These are phyloP conservation scores for Tricladium varicosporioides DNA, from an alignment of 2,329 filamentous ascomycete species.

Conservation along the genomic window DNA sequence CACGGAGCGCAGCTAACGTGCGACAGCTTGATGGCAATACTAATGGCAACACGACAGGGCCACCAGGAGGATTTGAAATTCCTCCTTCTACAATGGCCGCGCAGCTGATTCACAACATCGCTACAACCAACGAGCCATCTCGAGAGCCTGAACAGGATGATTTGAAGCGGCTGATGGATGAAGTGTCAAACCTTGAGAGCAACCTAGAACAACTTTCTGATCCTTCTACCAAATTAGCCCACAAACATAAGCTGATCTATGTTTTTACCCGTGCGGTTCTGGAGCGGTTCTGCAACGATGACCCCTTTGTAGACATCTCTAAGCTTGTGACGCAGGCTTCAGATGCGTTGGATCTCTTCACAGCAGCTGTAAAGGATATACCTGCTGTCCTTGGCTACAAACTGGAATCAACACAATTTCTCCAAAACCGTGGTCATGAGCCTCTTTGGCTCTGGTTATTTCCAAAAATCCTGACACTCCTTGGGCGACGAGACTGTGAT, in stretches of 20 bases:
- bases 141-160: conserved; percentile 68
- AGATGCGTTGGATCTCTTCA: conserved; percentile 76
- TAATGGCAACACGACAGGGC: conserved; percentile 20
- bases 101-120: conserved; percentile 80
- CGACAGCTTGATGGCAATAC: neutral
- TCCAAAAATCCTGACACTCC: conserved; percentile 54
- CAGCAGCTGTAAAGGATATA: conserved; percentile 71
- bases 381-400: conserved; percentile 61
- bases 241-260: conserved; percentile 83
- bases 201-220: conserved; percentile 46
- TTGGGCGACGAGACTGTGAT: conserved; percentile 51
- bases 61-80: conserved; percentile 25
- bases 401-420: conserved; percentile 40
- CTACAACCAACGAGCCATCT: conserved; percentile 59
- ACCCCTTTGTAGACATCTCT: conserved; percentile 59
- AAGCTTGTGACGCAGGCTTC: conserved; percentile 58
- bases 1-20: conserved; percentile 12
- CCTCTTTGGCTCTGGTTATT: conserved; percentile 66
- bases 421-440: conserved; percentile 52
- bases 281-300: conserved; percentile 64
- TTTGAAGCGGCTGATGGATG: conserved; percentile 66
- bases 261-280: conserved; percentile 79
- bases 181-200: conserved; percentile 61
- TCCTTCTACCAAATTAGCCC: conserved; percentile 63
- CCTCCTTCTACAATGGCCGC: conserved; percentile 83